Conservation (phyloP, 306 rosid genomes). For the Pyrus bretschneideri region DNA sequence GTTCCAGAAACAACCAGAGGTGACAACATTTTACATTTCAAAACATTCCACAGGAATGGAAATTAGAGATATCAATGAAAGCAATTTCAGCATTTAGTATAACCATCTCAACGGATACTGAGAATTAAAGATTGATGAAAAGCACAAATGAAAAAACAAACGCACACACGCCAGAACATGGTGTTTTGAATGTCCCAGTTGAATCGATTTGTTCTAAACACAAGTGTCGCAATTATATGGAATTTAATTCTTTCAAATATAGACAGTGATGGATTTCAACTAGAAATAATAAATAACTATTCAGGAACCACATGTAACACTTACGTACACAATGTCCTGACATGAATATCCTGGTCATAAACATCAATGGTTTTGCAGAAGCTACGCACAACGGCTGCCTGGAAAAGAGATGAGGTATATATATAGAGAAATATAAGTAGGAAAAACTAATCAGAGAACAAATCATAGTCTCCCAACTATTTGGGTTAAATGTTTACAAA, state of each 20-base stretch:
- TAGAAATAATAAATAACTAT: not conserved
- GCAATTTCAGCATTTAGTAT: not conserved
- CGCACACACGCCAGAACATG: not conserved
- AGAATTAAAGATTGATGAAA: not conserved
- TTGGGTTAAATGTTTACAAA: not conserved
- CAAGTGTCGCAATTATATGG: not conserved
- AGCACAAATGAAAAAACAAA: not conserved
- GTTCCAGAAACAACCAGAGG: not conserved
- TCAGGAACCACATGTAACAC: conserved; percentile 15
- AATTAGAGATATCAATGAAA: not conserved
- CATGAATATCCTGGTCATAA: conserved; percentile 85
- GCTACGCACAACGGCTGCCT: conserved; percentile 84
- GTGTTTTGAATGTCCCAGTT: not conserved
- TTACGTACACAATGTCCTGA: conserved; percentile 72
- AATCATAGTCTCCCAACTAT: not conserved
- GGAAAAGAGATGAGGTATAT: conserved; percentile 24
- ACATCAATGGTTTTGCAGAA: conserved; percentile 68
- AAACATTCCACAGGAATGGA: not conserved
- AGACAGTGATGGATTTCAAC: not conserved
- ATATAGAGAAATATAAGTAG: conserved; percentile 4
- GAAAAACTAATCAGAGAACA: not conserved
- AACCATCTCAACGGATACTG: not conserved
- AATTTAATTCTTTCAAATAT: not conserved
- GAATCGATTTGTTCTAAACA: not conserved
- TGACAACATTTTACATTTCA: not conserved